Conservation (phyloP, 257 asterid species). For the Gynochthodes officinalis region DNA sequence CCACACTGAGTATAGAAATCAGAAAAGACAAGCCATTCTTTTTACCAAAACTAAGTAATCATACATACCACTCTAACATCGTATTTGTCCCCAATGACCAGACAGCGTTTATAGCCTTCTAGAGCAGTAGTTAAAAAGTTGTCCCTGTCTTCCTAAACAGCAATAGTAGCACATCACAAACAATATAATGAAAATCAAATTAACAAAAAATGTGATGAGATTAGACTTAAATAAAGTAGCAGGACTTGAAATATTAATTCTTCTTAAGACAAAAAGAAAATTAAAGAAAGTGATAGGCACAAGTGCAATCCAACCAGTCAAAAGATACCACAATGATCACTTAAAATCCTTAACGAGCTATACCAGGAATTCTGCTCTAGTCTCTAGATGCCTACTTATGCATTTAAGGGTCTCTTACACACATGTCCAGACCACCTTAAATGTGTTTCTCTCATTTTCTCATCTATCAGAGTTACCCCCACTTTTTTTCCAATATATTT, state of each 20-base stretch:
- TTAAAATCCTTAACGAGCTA: not conserved
- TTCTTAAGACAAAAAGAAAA: not conserved
- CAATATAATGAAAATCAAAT: conserved; percentile 1
- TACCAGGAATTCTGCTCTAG: not conserved
- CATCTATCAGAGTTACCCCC: too few relatives aligned
- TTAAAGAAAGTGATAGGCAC: not conserved
- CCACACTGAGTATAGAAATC: conserved; percentile 4
- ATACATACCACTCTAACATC: conserved; percentile 88
- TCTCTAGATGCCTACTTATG: too few relatives aligned
- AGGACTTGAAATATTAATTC: not conserved
- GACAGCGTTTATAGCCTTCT: conserved; percentile 81
- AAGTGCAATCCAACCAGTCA: not conserved
- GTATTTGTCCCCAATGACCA: conserved; percentile 88
- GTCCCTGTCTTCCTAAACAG: conserved; percentile 85
- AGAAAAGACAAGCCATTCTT: not conserved
- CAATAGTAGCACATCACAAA: conserved; percentile 27
- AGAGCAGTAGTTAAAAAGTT: conserved; percentile 73
- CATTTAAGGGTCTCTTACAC: too few relatives aligned
- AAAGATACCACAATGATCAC: not conserved
- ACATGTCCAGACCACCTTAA: too few relatives aligned
- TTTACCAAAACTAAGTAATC: conserved; percentile 12
- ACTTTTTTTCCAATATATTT: too few relatives aligned
- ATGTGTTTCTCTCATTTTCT: too few relatives aligned
- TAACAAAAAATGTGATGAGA: not conserved
- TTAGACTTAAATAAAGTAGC: not conserved